These are phyloP conservation scores for Protoeuglena noctilucae DNA, from an alignment of 139 green algal genomes.

Conservation along the genomic window DNA sequence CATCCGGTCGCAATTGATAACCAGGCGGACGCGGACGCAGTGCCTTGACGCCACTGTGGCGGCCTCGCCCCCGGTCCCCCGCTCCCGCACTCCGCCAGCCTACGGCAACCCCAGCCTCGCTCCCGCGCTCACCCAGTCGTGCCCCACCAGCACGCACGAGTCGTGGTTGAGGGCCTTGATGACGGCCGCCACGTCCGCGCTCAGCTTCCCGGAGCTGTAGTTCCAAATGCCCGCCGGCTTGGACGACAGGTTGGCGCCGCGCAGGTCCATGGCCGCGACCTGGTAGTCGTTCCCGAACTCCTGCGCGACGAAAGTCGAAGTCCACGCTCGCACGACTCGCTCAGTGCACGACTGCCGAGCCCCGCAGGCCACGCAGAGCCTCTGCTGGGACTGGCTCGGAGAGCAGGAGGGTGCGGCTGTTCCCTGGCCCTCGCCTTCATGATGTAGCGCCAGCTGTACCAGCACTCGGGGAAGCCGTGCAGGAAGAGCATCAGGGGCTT, in stretches of 20 bases:
- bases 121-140: not conserved
- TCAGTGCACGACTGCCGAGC: not conserved
- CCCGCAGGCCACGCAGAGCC: not conserved
- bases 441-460: not conserved
- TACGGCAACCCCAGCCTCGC: not conserved
- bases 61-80: too few species aligned
- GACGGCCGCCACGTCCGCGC: not conserved
- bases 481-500: not conserved
- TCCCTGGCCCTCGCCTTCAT: not conserved
- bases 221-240: not conserved
- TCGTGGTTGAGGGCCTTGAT: not conserved
- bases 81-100: too few species aligned
- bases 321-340: too few species aligned
- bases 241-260: not conserved
- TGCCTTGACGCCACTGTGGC: too few species aligned
- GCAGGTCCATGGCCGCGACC: not conserved
- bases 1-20: too few species aligned
- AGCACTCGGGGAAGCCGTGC: not conserved
- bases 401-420: too few species aligned
- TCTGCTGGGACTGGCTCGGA: not conserved
- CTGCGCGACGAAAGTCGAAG: not conserved
- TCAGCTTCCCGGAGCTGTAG: not conserved
- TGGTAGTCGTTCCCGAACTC: not conserved
- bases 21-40: too few species aligned
- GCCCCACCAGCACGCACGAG: slow-evolving; percentile 1